Evolutionary conservation across 495 filamentous ascomycete genomes (phyloP).

Genomic region (Sphaerosporella brunnea): DNA sequence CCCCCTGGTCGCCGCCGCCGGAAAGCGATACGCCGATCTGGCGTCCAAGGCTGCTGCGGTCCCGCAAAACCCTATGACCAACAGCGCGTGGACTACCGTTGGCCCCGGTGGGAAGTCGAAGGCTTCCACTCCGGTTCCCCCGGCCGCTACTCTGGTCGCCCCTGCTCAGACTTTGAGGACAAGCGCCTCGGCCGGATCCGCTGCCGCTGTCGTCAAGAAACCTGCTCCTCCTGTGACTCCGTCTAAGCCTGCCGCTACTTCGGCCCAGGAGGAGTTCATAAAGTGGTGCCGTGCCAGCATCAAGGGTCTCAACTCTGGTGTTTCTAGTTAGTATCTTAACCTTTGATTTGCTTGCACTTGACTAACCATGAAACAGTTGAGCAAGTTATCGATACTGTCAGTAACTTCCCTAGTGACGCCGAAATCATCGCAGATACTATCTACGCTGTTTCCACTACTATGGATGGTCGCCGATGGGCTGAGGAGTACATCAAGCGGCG

Average conservation of each 20-base stretch:
- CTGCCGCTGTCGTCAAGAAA: constrained; percentile 22
- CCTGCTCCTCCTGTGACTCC: constrained; percentile 23
- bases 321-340: not conserved
- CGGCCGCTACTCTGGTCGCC: constrained; percentile 30
- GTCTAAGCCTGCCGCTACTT: constrained; percentile 37
- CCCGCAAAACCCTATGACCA: constrained; percentile 24
- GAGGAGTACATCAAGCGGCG: constrained; percentile 86
- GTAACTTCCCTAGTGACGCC: constrained; percentile 54
- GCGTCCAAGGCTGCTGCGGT: constrained; percentile 53
- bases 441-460: constrained; percentile 63
- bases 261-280: constrained; percentile 65
- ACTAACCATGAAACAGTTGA: constrained; percentile 43
- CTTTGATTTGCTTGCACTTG: constrained; percentile 1
- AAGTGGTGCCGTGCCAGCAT: constrained; percentile 76
- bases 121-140: constrained; percentile 40
- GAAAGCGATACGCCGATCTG: constrained; percentile 90
- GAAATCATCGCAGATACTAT: constrained; percentile 76
- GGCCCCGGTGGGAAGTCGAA: constrained; percentile 89
- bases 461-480: constrained; percentile 82
- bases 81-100: constrained; percentile 82
- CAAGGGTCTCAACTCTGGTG: constrained; percentile 33
- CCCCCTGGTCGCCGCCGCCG: constrained; percentile 34
- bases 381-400: constrained; percentile 55
- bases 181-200: constrained; percentile 29
- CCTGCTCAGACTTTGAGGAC: constrained; percentile 42